Base-by-base conservation (phyloP, 257 asterid genomes). In the Lantana camara region DNA sequence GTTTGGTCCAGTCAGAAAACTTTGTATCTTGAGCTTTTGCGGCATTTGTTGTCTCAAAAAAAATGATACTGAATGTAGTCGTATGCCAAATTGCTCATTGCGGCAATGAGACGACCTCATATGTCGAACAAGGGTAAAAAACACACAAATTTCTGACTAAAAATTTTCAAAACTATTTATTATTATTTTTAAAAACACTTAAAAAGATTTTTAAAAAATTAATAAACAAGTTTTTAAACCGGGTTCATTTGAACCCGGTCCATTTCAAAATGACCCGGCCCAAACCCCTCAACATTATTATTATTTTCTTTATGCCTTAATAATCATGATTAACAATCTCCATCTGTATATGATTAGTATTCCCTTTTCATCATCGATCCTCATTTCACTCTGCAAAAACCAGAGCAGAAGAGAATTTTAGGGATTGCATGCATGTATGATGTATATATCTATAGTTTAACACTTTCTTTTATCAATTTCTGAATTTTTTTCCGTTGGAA, bases 291-390 rank as follows among this genome's bases (percentile, higher is more conserved):
- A 4, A 41, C 13, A 12, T 44, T 21, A 45, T 24, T n/a, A n/a
- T n/a, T n/a, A n/a, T n/a, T 3, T 57, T 50, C 37, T 51, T 64
- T 19, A 22, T 70, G 71, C 34, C 37, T 13, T n/a, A n/a, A n/a
- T n/a, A 61, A 60, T 58, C 27, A 65, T 41, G 63, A 66, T 52
- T 37, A 16, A 29, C 45, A 34, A 60, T 59, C 44, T 52, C 47
- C 21, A 32, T 56, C 60, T 73, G 50, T 42, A 40, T 66, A n/a
- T n/a, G n/a, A 17, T 49, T 49, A 16, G 6, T 56, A 50, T 20
- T 69, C 68, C 61, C 29, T 57, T 44, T 70, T 51, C 42, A 47
- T 65, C 59, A 72, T 79, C 88, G 88, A 81, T 79, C 77, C 76
- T 65, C 63, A 3, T 57, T 42, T 59, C 60, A 62, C 71, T 75